Conservation (phyloP, 2,329 filamentous ascomycete genomes). For the Emmonsiellopsis sp. region DNA sequence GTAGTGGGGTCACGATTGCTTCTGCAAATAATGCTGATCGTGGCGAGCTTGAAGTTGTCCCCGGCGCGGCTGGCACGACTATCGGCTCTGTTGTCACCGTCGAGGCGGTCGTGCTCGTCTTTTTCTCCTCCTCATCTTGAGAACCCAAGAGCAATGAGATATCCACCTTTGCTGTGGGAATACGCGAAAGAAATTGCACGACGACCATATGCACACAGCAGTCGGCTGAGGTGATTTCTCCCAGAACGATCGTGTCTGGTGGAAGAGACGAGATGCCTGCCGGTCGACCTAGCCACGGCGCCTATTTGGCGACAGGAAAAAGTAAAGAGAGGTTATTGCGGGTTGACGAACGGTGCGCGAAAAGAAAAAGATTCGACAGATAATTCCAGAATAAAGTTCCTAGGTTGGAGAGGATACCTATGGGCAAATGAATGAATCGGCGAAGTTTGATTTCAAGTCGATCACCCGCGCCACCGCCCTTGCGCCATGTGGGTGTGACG, state of each 20-base stretch:
- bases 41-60: not conserved
- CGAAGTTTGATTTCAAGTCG: not conserved
- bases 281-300: not conserved
- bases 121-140: conserved; percentile 14
- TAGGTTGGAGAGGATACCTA: not conserved
- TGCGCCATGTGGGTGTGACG: conserved; percentile 3
- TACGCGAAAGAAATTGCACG: conserved; percentile 5
- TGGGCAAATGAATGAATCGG: not conserved
- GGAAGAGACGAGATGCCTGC: not conserved
- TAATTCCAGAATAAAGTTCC: conserved; percentile 1
- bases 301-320: not conserved
- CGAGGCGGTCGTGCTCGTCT: conserved; percentile 6
- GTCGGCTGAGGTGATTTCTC: not conserved
- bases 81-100: conserved; percentile 2
- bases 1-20: conserved; percentile 17
- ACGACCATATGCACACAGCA: conserved; percentile 3
- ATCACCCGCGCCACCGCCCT: conserved; percentile 3
- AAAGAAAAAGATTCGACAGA: not conserved
- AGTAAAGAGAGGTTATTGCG: not conserved
- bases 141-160: conserved; percentile 14
- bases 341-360: not conserved
- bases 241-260: not conserved
- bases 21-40: conserved; percentile 8
- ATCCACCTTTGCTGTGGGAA: conserved; percentile 15
- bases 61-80: not conserved